Evolutionary conservation across 495 filamentous ascomycete species (phyloP).

Genomic region (Xylaria palmicola): DNA sequence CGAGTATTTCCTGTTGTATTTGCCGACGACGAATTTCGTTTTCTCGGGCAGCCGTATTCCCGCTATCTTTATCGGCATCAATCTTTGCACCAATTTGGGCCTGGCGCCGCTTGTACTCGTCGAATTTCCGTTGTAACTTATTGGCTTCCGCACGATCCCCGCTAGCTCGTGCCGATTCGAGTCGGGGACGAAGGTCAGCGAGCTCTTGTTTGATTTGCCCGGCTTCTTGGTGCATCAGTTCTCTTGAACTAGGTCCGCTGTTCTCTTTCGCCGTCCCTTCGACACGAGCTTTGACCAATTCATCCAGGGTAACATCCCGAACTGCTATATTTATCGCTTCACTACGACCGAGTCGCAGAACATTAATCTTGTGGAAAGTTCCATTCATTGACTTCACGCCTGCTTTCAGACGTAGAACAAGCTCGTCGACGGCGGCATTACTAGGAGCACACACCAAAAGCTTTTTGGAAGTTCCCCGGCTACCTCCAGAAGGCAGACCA

Average conservation of each 20-base stretch:
- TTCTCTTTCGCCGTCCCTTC: conserved; percentile 49
- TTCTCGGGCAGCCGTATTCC: conserved; percentile 71
- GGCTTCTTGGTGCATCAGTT: conserved; percentile 80
- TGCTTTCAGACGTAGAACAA: conserved; percentile 88
- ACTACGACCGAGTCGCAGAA: conserved; percentile 86
- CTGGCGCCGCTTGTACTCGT: conserved; percentile 71
- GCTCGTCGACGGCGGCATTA: conserved; percentile 95
- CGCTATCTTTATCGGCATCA: conserved; percentile 80
- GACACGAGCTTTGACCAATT: conserved; percentile 76
- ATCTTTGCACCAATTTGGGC: conserved; percentile 72
- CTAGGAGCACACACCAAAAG: conserved; percentile 93
- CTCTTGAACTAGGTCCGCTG: conserved; percentile 59
- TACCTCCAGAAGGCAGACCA: conserved; percentile 24
- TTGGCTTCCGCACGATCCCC: conserved; percentile 54
- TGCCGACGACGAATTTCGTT: conserved; percentile 80
- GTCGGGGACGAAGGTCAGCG: conserved; percentile 59
- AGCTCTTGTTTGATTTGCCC: conserved; percentile 71
- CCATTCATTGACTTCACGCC: conserved; percentile 81
- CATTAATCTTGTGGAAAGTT: conserved; percentile 66
- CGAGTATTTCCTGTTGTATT: conserved; percentile 86
- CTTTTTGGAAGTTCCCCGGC: conserved; percentile 60
- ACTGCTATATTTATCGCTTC: conserved; percentile 92
- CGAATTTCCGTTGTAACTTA: conserved; percentile 75
- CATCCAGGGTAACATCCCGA: conserved; percentile 88
- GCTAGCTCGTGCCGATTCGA: conserved; percentile 68